Conservation (phyloP, 192 early-diverging fungal species). For the Coemansia aciculifera region DNA sequence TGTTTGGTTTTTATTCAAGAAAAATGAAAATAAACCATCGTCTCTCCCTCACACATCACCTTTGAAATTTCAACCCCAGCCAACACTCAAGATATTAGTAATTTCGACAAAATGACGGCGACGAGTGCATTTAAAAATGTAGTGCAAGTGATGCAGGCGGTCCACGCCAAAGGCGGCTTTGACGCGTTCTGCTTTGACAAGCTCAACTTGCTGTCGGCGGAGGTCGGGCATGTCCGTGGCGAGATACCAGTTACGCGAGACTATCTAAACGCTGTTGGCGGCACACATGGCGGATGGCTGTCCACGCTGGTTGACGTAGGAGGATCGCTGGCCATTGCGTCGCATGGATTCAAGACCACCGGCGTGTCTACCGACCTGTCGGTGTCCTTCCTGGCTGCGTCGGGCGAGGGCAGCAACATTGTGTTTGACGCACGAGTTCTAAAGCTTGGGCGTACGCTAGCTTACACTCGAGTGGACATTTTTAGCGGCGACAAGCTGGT, state of each 20-base stretch:
- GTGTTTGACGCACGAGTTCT: slow-evolving; percentile 46
- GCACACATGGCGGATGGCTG: slow-evolving; percentile 58
- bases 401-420: slow-evolving; percentile 44
- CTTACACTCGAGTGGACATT: slow-evolving; percentile 53
- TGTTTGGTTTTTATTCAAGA: background rate
- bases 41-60: background rate
- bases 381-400: slow-evolving; percentile 48
- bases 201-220: slow-evolving; percentile 41
- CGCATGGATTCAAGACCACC: slow-evolving; percentile 38
- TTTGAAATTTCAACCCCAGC: background rate
- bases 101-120: slow-evolving; percentile 4
- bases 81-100: background rate
- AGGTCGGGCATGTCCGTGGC: slow-evolving; percentile 36
- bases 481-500: slow-evolving; percentile 43
- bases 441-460: slow-evolving; percentile 53
- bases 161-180: slow-evolving; percentile 24
- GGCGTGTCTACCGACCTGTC: slow-evolving; percentile 56
- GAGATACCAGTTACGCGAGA: slow-evolving; percentile 29
- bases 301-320: slow-evolving; percentile 53
- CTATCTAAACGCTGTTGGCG: slow-evolving; percentile 40
- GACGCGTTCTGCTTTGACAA: slow-evolving; percentile 38
- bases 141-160: slow-evolving; percentile 10
- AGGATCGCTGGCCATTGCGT: slow-evolving; percentile 52
- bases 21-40: background rate
- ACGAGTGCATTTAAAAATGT: slow-evolving; percentile 18